Evolutionary conservation across 2,329 filamentous ascomycete species (phyloP).

Genomic region (Aspergillus chevalieri): DNA sequence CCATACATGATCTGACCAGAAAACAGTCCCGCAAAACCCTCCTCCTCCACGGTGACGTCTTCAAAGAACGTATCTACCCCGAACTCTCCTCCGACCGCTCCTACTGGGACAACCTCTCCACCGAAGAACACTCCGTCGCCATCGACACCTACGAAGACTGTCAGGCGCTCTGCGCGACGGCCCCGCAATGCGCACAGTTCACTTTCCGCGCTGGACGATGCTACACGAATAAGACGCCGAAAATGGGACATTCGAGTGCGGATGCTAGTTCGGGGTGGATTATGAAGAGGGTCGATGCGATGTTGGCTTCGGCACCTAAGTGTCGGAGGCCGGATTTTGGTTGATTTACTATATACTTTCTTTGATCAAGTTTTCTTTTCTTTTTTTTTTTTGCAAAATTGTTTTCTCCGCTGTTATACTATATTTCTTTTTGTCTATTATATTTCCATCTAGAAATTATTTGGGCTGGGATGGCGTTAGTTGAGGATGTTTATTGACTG

Average conservation of each 20-base stretch:
- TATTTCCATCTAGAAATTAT: background rate
- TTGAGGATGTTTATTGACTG: background rate
- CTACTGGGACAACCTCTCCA: constrained; percentile 32
- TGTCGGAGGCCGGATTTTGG: constrained; percentile 25
- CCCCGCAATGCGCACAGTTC: constrained; percentile 27
- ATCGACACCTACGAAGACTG: constrained; percentile 27
- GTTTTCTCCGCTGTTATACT: background rate
- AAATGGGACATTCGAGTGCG: constrained; percentile 20
- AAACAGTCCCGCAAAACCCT: constrained; percentile 13
- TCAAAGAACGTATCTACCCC: constrained; percentile 32
- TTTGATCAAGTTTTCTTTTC: constrained; percentile 1
- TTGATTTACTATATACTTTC: constrained; percentile 3
- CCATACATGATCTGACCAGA: constrained; percentile 4
- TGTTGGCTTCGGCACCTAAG: constrained; percentile 22
- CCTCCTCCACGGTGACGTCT: constrained; percentile 32
- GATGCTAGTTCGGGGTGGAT: constrained; percentile 28
- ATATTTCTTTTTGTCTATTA: constrained; percentile 1
- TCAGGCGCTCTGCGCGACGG: constrained; percentile 20
- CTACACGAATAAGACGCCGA: constrained; percentile 25
- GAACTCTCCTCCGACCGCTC: constrained; percentile 22
- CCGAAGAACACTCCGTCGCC: constrained; percentile 21
- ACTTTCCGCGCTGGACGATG: constrained; percentile 23
- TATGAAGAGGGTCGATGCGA: constrained; percentile 21
- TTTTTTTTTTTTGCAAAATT: background rate
- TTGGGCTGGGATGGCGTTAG: background rate